Evolutionary conservation across 768 basidiomycete genomes (phyloP), one percentile per base, ranked within the genome.

Genomic region (Psilocybe azurescens): DNA sequence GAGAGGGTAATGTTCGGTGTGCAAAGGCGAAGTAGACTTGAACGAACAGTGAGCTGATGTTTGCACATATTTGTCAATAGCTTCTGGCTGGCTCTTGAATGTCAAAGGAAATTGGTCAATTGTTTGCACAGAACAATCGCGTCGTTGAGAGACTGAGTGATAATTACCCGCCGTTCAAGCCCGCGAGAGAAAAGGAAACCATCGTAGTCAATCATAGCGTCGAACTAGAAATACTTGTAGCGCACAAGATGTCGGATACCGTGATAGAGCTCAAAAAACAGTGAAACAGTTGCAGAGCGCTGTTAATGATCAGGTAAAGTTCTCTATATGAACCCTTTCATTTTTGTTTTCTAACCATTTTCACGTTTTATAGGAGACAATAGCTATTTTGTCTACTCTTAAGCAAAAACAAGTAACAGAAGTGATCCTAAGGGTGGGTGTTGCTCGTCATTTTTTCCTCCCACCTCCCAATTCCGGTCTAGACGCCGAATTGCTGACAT

Each of bases 211-310:
- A 60, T 55, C 75, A 75, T 76, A 78, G 61, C 75, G 64, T 69
- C 71, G 72, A 74, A 68, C 66, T 76, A 74, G 72, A 73, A 72
- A 69, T 69, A 65, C 67, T 57, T 57, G 63, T 72, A 72, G 64
- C 61, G 58, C 56, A 70, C 68, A 72, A 60, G 70, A 82, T 82
- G 82, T 77, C 81, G 69, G 79, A 79, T 38, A 67, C 69, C 50
- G 79, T 81, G 73, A 76, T 79, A 72, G 90, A 92, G 78, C 81
- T 93, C 78, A 91, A 87, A 83, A 86, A 75, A 86, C 90, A 75
- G 90, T 89, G 56, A 93, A 92, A 82, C 84, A 88, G 80, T 80
- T 93, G 67, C 89, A 91, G 80, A 84, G 74, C 70, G 80, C 86
- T 63, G 77, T 83, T 65, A 81, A 77, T 59, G 74, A 75, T 33